Conservation (phyloP, 257 asterid genomes). For the Oldenlandia corymbosa region DNA sequence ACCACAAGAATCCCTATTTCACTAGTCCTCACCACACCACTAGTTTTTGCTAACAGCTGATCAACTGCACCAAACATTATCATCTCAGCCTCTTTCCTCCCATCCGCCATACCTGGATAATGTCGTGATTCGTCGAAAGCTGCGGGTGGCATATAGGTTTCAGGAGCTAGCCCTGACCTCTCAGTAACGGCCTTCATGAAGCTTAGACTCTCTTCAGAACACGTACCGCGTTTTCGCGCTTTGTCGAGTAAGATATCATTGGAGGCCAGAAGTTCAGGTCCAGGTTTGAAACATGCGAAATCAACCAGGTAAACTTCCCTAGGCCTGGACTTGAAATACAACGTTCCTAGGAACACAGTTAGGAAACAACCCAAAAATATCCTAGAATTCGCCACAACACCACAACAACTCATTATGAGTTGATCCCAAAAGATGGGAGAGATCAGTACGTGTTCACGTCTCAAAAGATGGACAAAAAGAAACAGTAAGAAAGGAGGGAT, state of each 20-base stretch:
- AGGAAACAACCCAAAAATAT: conserved; percentile 36
- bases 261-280: conserved; percentile 27
- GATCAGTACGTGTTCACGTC: no score
- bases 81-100: conserved; percentile 51
- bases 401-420: no score
- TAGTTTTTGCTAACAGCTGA: conserved; percentile 45
- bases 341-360: conserved; percentile 34
- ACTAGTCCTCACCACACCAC: conserved; percentile 43
- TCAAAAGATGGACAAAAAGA: no score
- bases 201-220: conserved; percentile 35
- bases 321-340: conserved; percentile 52
- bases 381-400: no score
- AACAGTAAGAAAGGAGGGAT: no score
- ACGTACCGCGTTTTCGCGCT: conserved; percentile 21
- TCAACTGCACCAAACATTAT: conserved; percentile 72
- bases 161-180: conserved; percentile 59
- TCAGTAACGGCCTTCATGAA: conserved; percentile 51
- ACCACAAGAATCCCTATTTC: conserved; percentile 67
- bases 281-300: conserved; percentile 60
- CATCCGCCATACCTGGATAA: conserved; percentile 52
- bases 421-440: no score
- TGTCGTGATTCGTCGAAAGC: conserved; percentile 31
- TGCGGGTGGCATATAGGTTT: conserved; percentile 47
- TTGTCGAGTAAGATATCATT: conserved; percentile 36
- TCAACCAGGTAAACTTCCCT: conserved; percentile 44